Evolutionary conservation across 495 filamentous ascomycete genomes (phyloP).

Genomic region (Penicillium canariense): DNA sequence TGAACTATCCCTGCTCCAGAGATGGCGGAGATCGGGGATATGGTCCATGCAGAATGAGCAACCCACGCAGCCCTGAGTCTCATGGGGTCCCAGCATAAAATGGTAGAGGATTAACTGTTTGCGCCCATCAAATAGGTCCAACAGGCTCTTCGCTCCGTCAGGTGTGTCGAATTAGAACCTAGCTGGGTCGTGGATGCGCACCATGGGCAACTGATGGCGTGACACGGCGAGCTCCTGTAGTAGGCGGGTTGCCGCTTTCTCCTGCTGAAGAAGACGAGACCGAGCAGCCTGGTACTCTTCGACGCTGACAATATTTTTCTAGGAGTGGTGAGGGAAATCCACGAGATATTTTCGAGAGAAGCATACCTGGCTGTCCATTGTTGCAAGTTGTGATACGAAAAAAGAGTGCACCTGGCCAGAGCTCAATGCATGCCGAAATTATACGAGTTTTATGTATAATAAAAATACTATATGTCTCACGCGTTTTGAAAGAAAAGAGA

Average conservation of each 20-base stretch:
- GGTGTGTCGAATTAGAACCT: slow-evolving; percentile 36
- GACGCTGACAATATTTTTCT: slow-evolving; percentile 3
- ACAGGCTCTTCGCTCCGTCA: slow-evolving; percentile 30
- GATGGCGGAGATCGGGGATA: slow-evolving; percentile 35
- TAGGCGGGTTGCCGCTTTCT: slow-evolving; percentile 35
- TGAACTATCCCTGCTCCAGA: slow-evolving; percentile 32
- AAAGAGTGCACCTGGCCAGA: background rate
- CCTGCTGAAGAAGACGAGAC: slow-evolving; percentile 36
- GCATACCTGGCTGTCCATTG: slow-evolving; percentile 1
- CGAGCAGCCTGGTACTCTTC: slow-evolving; percentile 42
- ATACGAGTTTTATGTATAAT: background rate
- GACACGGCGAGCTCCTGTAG: slow-evolving; percentile 28
- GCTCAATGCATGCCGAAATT: background rate
- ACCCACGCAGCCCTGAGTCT: slow-evolving; percentile 32
- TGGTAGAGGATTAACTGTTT: slow-evolving; percentile 48
- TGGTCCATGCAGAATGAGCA: slow-evolving; percentile 41
- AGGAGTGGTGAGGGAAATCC: background rate
- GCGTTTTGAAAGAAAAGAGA: background rate
- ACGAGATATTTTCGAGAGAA: background rate
- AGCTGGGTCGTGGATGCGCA: slow-evolving; percentile 29
- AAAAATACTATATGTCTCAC: background rate
- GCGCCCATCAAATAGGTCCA: slow-evolving; percentile 38
- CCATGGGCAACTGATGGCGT: slow-evolving; percentile 39
- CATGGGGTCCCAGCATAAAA: slow-evolving; percentile 43
- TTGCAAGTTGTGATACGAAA: background rate